Evolutionary conservation across 2,329 filamentous ascomycete species (phyloP).

Genomic region (Whalleya microplaca): DNA sequence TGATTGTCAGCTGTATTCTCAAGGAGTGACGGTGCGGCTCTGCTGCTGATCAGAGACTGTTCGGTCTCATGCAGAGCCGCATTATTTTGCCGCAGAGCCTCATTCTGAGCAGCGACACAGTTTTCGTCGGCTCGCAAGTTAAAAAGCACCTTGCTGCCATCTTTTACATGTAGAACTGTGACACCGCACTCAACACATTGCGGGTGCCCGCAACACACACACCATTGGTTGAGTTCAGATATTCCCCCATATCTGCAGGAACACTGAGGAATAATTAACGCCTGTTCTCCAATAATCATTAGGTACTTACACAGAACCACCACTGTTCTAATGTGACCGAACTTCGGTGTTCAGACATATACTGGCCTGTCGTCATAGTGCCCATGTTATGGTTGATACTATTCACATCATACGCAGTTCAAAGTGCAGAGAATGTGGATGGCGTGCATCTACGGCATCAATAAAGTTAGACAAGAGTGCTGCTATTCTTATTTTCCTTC

Average conservation of each 20-base stretch:
- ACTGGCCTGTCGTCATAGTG: too few relatives aligned
- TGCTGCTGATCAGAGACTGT: not conserved
- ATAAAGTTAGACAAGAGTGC: too few relatives aligned
- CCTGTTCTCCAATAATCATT: not conserved
- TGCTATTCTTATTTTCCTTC: too few relatives aligned
- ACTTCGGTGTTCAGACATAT: too few relatives aligned
- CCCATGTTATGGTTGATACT: too few relatives aligned
- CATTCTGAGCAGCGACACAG: not conserved
- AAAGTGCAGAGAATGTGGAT: too few relatives aligned
- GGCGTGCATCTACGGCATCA: too few relatives aligned
- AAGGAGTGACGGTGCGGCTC: conserved; percentile 6
- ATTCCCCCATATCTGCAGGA: conserved; percentile 7
- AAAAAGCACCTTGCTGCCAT: not conserved
- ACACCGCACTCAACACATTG: conserved; percentile 5
- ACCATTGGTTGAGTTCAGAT: conserved; percentile 1
- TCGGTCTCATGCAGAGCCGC: not conserved
- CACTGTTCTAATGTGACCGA: too few relatives aligned
- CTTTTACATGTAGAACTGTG: not conserved
- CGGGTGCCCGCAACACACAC: conserved; percentile 1
- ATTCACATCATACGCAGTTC: too few relatives aligned
- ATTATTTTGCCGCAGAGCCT: conserved; percentile 6
- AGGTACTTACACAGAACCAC: conserved; percentile 16
- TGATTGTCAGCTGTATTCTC: not conserved
- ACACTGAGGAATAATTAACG: conserved; percentile 6
- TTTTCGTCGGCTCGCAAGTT: not conserved